Conservation (phyloP, 257 asterid species). For the Rehmannia glutinosa region DNA sequence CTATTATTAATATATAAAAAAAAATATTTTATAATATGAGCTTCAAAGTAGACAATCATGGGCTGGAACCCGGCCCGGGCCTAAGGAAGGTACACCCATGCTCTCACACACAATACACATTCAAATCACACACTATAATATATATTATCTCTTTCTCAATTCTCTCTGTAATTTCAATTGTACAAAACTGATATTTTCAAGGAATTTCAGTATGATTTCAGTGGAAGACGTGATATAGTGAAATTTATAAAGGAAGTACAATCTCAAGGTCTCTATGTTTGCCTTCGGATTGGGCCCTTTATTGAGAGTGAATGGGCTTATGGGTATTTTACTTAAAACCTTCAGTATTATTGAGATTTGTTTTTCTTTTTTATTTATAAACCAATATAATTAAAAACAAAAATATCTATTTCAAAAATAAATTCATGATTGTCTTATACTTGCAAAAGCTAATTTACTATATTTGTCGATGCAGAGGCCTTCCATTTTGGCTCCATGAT, state of each 20-base stretch:
- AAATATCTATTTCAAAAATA: neutral
- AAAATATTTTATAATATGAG: too few species aligned
- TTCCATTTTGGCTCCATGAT: constrained; percentile 93
- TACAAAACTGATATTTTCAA: too few species aligned
- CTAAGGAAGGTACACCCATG: too few species aligned
- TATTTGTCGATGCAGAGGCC: constrained; percentile 41
- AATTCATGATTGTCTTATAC: too few species aligned
- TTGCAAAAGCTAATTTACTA: neutral
- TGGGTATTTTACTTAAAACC: constrained; percentile 47
- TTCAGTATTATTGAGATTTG: neutral
- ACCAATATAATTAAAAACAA: neutral
- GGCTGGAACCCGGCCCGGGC: too few species aligned
- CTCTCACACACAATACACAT: neutral
- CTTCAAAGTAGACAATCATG: too few species aligned
- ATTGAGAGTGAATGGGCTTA: constrained; percentile 85
- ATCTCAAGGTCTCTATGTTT: constrained; percentile 75
- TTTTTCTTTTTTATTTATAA: neutral
- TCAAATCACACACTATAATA: neutral
- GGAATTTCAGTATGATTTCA: constrained; percentile 64
- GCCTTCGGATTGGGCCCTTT: constrained; percentile 82
- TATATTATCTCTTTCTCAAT: too few species aligned
- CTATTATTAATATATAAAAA: too few species aligned
- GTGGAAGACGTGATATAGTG: constrained; percentile 58
- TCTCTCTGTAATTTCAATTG: too few species aligned
- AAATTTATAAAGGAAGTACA: constrained; percentile 62